phyloP scores from a whole-genome alignment of 768 basidiomycete genomes.

The Amyloporia xantha region DNA sequence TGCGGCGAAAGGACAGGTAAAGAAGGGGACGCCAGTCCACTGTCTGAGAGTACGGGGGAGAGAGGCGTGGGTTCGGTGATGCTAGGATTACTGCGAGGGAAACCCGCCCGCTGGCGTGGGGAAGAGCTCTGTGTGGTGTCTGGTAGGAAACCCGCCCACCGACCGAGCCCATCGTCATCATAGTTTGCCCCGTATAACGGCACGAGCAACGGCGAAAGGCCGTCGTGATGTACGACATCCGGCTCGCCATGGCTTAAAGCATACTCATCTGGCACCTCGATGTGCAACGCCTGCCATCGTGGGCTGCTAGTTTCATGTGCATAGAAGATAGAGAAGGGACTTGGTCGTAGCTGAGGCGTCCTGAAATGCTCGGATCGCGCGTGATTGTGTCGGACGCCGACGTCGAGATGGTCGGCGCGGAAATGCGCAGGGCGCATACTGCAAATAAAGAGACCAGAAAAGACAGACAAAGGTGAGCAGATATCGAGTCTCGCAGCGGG shows the following conservation, averaged over 20 bases:
- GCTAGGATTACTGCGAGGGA: constrained; percentile 4
- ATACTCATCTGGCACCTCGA: not conserved
- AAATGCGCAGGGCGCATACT: constrained; percentile 1
- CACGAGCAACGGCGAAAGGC: not conserved
- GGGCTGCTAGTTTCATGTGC: not conserved
- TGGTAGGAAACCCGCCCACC: not conserved
- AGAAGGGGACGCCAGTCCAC: constrained; percentile 11
- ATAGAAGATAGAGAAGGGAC: not conserved
- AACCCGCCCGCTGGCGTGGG: constrained; percentile 14
- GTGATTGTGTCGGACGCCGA: not conserved
- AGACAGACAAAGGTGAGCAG: constrained; percentile 1
- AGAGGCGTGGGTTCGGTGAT: not conserved
- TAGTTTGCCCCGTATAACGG: not conserved
- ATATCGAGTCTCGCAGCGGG: too few relatives aligned
- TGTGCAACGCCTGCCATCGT: constrained; percentile 1
- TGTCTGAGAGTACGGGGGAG: constrained; percentile 7
- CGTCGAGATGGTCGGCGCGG: not conserved
- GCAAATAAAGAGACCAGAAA: not conserved
- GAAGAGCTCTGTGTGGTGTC: constrained; percentile 6
- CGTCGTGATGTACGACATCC: not conserved
- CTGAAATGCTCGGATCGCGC: not conserved
- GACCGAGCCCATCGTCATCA: not conserved
- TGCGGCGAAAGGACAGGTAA: constrained; percentile 14
- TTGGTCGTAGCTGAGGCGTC: not conserved
- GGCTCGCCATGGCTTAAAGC: not conserved